Evolutionary conservation across 192 early-diverging fungal genomes (phyloP).

Genomic region (Podila minutissima): DNA sequence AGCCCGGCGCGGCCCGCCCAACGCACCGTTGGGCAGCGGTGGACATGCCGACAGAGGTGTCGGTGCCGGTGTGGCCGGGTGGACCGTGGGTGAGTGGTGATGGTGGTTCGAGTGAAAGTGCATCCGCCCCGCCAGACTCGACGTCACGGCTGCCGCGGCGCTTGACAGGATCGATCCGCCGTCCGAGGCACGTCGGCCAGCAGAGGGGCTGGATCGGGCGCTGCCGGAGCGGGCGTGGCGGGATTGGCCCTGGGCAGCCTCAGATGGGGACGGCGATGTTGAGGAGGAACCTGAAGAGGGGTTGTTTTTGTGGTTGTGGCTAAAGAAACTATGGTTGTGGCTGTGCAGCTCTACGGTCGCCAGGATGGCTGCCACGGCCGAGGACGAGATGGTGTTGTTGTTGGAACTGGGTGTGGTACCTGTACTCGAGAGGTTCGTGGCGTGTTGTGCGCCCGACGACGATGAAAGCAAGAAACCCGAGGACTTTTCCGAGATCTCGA

Average conservation of each 20-base stretch:
- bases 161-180: conserved; percentile 43
- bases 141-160: conserved; percentile 27
- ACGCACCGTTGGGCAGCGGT: too few species aligned
- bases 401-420: neutral
- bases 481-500: conserved; percentile 36
- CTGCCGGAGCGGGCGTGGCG: neutral
- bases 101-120: conserved; percentile 4
- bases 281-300: conserved; percentile 17
- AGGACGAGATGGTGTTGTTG: conserved; percentile 10
- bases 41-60: too few species aligned
- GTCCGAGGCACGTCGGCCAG: conserved; percentile 32
- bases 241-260: neutral
- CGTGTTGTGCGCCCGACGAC: neutral
- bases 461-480: neutral
- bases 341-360: conserved; percentile 11
- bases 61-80: neutral
- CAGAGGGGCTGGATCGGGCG: neutral
- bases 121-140: conserved; percentile 16
- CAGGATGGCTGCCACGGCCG: conserved; percentile 27
- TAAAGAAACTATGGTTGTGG: conserved; percentile 6
- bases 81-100: neutral
- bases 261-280: neutral
- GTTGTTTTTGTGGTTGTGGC: neutral
- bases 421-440: neutral
- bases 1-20: neutral